These are phyloP conservation scores for Phytophthora meadii DNA, from an alignment of 352 stramenopile genomes.

Conservation along the genomic window DNA sequence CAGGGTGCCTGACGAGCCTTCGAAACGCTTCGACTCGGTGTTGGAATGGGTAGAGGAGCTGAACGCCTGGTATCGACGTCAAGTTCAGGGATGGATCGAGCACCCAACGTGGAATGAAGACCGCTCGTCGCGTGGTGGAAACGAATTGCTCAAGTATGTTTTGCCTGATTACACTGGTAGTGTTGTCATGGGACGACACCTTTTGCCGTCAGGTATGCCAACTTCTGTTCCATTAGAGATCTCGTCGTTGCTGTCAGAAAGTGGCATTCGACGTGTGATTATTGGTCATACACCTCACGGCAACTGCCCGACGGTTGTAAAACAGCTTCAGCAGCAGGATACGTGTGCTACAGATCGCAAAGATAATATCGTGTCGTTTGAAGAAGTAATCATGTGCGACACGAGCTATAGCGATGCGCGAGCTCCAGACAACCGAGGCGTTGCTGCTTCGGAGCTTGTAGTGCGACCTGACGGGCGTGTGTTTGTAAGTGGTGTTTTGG, in stretches of 20 bases:
- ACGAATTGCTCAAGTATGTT: constrained; percentile 78
- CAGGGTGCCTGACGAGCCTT: constrained; percentile 65
- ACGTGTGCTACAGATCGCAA: constrained; percentile 18
- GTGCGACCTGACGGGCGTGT: constrained; percentile 61
- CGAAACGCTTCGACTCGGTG: constrained; percentile 37
- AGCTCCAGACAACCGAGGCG: constrained; percentile 78
- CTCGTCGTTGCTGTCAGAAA: constrained; percentile 60
- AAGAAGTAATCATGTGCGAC: constrained; percentile 92
- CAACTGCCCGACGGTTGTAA: constrained; percentile 90
- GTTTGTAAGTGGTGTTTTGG: constrained; percentile 61
- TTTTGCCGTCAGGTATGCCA: constrained; percentile 84
- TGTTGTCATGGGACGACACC: constrained; percentile 77
- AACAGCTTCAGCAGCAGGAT: constrained; percentile 41
- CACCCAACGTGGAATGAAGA: constrained; percentile 81
- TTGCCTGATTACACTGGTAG: constrained; percentile 63
- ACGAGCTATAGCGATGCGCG: constrained; percentile 92
- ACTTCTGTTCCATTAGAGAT: constrained; percentile 51
- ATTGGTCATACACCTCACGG: constrained; percentile 94
- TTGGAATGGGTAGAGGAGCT: constrained; percentile 75
- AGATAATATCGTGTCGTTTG: constrained; percentile 40
- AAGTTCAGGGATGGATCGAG: constrained; percentile 82
- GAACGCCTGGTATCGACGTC: constrained; percentile 82
- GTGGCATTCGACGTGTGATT: constrained; percentile 86
- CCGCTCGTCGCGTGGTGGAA: constrained; percentile 57
- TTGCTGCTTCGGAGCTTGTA: constrained; percentile 79